Base-by-base conservation (phyloP, 2,329 filamentous ascomycete genomes). In the Fusarium tuaranense region DNA sequence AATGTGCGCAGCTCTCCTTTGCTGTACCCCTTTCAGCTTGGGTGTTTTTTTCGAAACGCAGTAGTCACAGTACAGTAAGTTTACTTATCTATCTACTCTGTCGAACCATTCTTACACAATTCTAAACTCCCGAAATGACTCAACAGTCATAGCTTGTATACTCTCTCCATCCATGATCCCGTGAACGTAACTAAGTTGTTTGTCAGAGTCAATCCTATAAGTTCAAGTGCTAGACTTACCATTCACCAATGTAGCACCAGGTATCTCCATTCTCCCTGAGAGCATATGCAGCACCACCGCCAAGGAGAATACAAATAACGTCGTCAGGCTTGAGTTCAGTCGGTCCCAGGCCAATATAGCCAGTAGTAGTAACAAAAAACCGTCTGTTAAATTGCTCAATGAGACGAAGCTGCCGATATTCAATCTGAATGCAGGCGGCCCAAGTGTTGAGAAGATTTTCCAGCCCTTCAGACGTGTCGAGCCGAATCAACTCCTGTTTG, bases 241-340 rank as follows among this genome's bases (percentile, higher is more conserved):
- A 64, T 70, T 69, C 68, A 8, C 68, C 68, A 12, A 70, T 8
- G 9, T 70, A 70, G 1, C 5, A 9, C 65, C 67, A 68, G 2
- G 14, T 64, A 5, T 34, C 18, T 9, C n/a, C 1, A 7, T 10
- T 53, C 7, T 36, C 30, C n/a, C 58, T 48, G 3, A 70, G 30
- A 14, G 39, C 51, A 14, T 70, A 58, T 14, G 65, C 48, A 2
- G 69, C 65, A 7, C 13, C 22, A 0, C 39, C 68, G 0, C 65
- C 68, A 7, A 64, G 4, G 12, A 70, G 18, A 8, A 70, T 41
- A 14, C 58, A 64, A 12, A 70, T 53, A 8, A 20, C 18, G 16
- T 70, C 68, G 1, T 39, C 48, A 1, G 20, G 6, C 6, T 64
- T n/a, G 1, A 69, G 16, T 7, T 69, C 58, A 5, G 58, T 59